Evolutionary conservation across 495 filamentous ascomycete genomes (phyloP).

Genomic region (Achaetomiella virescens): DNA sequence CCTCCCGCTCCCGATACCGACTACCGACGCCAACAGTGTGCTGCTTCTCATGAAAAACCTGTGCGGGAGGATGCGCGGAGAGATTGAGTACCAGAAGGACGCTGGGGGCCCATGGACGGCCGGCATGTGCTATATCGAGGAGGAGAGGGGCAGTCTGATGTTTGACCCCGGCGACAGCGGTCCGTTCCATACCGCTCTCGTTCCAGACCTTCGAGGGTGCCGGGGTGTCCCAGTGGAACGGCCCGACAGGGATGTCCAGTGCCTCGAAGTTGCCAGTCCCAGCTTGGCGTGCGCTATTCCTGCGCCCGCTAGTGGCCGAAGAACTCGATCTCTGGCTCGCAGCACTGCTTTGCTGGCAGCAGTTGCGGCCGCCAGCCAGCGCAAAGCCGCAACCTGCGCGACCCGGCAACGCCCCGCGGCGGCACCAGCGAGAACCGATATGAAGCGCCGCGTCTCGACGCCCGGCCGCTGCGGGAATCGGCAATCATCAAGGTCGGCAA

Average conservation of each 20-base stretch:
- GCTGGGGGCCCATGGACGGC: conserved; percentile 50
- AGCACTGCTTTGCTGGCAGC: conserved; percentile 90
- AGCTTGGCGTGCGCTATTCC: conserved; percentile 61
- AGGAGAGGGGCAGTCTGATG: conserved; percentile 57
- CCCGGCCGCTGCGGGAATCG: conserved; percentile 57
- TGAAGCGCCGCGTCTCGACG: conserved; percentile 64
- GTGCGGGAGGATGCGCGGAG: conserved; percentile 64
- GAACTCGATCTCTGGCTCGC: conserved; percentile 91
- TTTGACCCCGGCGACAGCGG: conserved; percentile 51
- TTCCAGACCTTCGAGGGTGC: conserved; percentile 84
- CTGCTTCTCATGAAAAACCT: conserved; percentile 62
- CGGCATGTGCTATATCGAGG: conserved; percentile 61
- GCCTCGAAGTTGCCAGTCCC: conserved; percentile 71
- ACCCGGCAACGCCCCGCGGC: conserved; percentile 15
- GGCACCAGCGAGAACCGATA: conserved; percentile 42
- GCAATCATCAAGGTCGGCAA: conserved; percentile 97
- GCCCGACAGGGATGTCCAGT: conserved; percentile 58
- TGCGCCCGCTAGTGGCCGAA: conserved; percentile 65
- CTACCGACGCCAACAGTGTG: conserved; percentile 57
- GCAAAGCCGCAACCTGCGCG: conserved; percentile 26
- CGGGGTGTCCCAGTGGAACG: conserved; percentile 64
- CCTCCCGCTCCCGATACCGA: conserved; percentile 49
- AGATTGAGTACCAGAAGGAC: conserved; percentile 56
- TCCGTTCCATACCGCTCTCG: conserved; percentile 44
- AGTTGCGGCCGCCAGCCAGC: conserved; percentile 54